A percentile compares a stretch with the other conserved stretches of the same genome.
Evolutionary conservation across 371 early-diverging fungal species (phyloP).

Genomic region (Smittium culicis): DNA sequence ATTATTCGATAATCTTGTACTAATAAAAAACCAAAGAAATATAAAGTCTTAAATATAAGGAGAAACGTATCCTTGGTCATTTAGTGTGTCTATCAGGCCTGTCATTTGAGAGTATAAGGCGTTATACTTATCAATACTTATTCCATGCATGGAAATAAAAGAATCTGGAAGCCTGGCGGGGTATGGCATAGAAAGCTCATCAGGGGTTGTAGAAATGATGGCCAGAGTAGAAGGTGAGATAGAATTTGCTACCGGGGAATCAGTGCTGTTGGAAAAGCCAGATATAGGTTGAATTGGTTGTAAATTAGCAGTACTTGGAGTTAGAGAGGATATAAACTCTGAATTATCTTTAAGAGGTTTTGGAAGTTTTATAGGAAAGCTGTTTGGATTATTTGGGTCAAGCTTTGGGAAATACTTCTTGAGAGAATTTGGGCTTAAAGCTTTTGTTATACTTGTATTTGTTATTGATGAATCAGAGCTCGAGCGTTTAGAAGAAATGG

Average conservation of each 20-base stretch:
- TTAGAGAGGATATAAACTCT: background rate
- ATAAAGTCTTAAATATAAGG: conserved; percentile 13
- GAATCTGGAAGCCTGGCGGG: conserved; percentile 14
- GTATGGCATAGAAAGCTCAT: background rate
- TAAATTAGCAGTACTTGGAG: background rate
- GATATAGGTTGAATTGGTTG: no score
- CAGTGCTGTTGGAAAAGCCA: background rate
- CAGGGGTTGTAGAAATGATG: background rate
- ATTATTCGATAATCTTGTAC: no score
- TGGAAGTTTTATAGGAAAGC: background rate
- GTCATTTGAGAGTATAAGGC: conserved; percentile 14
- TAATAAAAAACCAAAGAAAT: background rate
- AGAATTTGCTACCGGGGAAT: background rate
- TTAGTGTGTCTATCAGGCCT: conserved; percentile 20
- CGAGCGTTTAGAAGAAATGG: background rate
- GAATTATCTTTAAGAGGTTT: background rate
- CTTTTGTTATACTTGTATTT: background rate
- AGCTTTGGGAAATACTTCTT: background rate
- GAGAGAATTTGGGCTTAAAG: background rate
- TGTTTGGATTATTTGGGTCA: background rate
- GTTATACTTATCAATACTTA: conserved; percentile 15
- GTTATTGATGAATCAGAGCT: background rate
- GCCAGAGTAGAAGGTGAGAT: background rate
- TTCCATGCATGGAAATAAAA: conserved; percentile 21
- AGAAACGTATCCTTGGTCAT: conserved; percentile 22